phyloP scores from a whole-genome alignment of 148 eudicot species.

The Arbutus unedo region DNA sequence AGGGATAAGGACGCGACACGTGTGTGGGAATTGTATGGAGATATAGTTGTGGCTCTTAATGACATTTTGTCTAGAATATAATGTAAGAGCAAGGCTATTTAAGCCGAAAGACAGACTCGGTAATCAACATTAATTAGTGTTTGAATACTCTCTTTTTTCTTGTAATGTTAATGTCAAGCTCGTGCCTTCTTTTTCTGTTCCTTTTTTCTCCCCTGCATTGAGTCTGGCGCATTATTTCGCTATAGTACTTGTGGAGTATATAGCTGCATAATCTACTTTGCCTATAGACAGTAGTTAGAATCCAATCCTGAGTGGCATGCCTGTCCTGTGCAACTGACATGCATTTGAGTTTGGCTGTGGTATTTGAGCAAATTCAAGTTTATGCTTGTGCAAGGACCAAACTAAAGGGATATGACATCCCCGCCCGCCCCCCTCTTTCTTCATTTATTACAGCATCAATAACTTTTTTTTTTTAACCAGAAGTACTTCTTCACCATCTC shows the following conservation, averaged over 20 bases:
- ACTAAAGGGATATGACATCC: background rate
- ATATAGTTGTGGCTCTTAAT: constrained; percentile 10
- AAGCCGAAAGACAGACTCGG: background rate
- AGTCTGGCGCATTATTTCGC: no score
- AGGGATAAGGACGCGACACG: constrained; percentile 14
- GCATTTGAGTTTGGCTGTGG: background rate
- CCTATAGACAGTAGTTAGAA: background rate
- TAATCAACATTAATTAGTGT: no score
- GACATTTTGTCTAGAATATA: constrained; percentile 21
- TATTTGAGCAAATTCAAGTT: background rate
- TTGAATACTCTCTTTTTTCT: no score
- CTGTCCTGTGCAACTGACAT: background rate
- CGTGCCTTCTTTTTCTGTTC: background rate
- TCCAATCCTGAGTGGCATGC: background rate
- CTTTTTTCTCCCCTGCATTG: background rate
- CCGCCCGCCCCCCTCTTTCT: no score
- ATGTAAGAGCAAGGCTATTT: background rate
- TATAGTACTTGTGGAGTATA: background rate
- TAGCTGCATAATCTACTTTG: background rate
- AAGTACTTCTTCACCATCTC: no score
- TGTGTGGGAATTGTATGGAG: constrained; percentile 15
- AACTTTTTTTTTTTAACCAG: no score
- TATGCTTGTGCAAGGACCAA: background rate
- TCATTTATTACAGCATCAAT: no score
- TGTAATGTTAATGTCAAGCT: background rate